These are phyloP conservation scores for Skeletonema marinoi DNA, from an alignment of 108 stramenopile genomes.

Conservation along the genomic window DNA sequence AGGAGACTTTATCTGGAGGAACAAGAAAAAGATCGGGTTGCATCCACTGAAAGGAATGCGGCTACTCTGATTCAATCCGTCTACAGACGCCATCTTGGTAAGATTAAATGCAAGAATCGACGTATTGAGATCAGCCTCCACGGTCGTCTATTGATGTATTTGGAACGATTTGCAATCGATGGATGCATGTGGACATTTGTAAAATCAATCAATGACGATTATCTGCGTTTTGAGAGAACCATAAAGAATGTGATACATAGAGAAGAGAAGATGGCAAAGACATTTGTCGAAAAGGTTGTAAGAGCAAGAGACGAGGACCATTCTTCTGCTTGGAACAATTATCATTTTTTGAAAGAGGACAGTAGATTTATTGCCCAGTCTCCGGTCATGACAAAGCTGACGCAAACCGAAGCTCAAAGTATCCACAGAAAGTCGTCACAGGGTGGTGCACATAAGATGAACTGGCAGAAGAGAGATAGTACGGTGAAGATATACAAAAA, in stretches of 20 bases:
- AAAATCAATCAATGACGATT: constrained; percentile 48
- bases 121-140: constrained; percentile 35
- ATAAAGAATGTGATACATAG: constrained; percentile 34
- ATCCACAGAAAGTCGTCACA: background rate
- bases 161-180: constrained; percentile 36
- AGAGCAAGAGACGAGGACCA: constrained; percentile 24
- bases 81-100: constrained; percentile 19
- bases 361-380: background rate
- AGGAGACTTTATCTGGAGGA: background rate
- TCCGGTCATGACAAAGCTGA: no score
- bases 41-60: background rate
- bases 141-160: constrained; percentile 27
- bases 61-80: constrained; percentile 39
- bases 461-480: background rate
- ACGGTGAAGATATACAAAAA: background rate
- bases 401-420: background rate
- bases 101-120: constrained; percentile 7
- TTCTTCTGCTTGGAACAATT: constrained; percentile 23
- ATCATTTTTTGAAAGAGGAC: background rate
- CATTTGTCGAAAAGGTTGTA: constrained; percentile 44
- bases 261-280: constrained; percentile 44
- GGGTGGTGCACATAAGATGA: background rate
- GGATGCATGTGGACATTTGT: constrained; percentile 39
- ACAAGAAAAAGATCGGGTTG: constrained; percentile 4
- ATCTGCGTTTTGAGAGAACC: constrained; percentile 34